Percentiles rank a stretch among this genome's conserved stretches.
Evolutionary conservation across 2,329 filamentous ascomycete genomes (phyloP).

Genomic region (Fusarium temperatum): DNA sequence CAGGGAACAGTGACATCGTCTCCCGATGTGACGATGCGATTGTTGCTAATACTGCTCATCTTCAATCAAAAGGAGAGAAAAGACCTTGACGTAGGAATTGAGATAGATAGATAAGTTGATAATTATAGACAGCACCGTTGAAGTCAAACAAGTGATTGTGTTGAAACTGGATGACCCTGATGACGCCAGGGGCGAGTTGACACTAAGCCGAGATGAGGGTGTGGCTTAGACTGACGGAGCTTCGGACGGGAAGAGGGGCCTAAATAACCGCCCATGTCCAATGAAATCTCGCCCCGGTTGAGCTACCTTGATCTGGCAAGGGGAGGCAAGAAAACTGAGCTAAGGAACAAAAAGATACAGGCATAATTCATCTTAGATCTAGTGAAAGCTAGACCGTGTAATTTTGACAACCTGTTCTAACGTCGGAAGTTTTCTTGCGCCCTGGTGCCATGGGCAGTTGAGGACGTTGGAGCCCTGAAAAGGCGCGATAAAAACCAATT

Average conservation of each 20-base stretch:
- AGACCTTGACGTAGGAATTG: background rate
- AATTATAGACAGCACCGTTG: background rate
- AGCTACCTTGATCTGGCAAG: background rate
- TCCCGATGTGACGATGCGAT: background rate
- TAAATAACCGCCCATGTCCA: background rate
- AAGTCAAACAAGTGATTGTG: background rate
- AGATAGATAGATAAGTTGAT: background rate
- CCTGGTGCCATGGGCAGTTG: constrained; percentile 9
- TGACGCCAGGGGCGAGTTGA: constrained; percentile 9
- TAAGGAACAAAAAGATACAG: background rate
- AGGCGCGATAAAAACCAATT: constrained; percentile 29
- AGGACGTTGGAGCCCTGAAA: constrained; percentile 26
- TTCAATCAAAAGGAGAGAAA: background rate
- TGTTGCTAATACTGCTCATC: background rate
- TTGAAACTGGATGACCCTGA: background rate
- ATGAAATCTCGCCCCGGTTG: constrained; percentile 7
- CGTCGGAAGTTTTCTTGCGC: background rate
- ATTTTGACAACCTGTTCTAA: background rate
- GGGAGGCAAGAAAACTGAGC: background rate
- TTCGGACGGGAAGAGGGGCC: constrained; percentile 33
- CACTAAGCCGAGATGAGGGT: constrained; percentile 28
- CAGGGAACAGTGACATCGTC: background rate
- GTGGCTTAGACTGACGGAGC: constrained; percentile 38
- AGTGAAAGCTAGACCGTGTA: rapidly evolving
- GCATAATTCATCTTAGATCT: background rate